phyloP scores from a whole-genome alignment of 2,329 filamentous ascomycete genomes.

The Corniculantispora saksenae region DNA sequence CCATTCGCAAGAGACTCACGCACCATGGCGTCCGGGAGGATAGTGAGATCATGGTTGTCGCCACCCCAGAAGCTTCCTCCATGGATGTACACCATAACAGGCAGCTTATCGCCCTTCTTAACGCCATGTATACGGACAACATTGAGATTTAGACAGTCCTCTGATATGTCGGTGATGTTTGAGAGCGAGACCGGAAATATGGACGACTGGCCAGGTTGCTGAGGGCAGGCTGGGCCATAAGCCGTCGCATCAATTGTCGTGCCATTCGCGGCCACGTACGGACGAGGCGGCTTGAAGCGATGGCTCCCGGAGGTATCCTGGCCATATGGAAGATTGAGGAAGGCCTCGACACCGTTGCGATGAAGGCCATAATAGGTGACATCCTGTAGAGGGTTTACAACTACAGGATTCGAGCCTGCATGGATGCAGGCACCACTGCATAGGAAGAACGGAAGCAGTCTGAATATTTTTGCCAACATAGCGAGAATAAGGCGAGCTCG shows the following conservation, averaged over 20 bases:
- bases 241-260: slow-evolving; percentile 38
- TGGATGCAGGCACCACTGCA: too few relatives aligned
- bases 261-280: slow-evolving; percentile 34
- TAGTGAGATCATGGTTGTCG: slow-evolving; percentile 34
- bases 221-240: slow-evolving; percentile 47
- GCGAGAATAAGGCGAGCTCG: too few relatives aligned
- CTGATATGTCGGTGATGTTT: slow-evolving; percentile 40
- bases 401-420: too few relatives aligned
- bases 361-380: slow-evolving; percentile 42
- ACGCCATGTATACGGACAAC: slow-evolving; percentile 32
- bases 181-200: slow-evolving; percentile 27
- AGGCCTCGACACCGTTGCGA: slow-evolving; percentile 47
- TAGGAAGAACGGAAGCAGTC: too few relatives aligned
- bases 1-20: slow-evolving; percentile 46
- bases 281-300: slow-evolving; percentile 47
- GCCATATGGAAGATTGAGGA: slow-evolving; percentile 48
- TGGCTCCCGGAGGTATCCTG: slow-evolving; percentile 46
- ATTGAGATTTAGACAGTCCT: slow-evolving; percentile 40
- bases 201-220: slow-evolving; percentile 24
- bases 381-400: too few relatives aligned
- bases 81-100: slow-evolving; percentile 40
- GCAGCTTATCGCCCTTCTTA: slow-evolving; percentile 26
- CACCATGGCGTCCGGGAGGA: slow-evolving; percentile 46
- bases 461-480: too few relatives aligned
- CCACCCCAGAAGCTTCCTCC: slow-evolving; percentile 36